phyloP scores from a whole-genome alignment of 2,329 filamentous ascomycete genomes.

The Penicillium occitanis region DNA sequence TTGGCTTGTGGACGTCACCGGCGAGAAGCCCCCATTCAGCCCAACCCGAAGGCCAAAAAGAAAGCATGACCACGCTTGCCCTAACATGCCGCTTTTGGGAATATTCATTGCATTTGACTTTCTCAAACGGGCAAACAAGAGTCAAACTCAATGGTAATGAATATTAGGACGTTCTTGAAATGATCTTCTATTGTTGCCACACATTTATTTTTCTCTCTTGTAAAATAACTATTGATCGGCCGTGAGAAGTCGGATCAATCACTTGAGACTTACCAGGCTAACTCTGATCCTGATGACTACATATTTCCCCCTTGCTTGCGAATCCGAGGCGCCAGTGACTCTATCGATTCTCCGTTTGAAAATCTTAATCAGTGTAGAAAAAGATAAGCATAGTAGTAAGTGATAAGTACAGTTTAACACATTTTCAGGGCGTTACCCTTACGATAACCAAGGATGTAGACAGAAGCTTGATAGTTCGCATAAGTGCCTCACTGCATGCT shows the following conservation, averaged over 20 bases:
- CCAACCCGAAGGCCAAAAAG: background rate
- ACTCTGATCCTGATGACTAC: background rate
- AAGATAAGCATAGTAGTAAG: background rate
- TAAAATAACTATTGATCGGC: background rate
- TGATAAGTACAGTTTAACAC: background rate
- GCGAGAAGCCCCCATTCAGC: background rate
- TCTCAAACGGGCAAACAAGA: background rate
- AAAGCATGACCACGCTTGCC: slow-evolving; percentile 13
- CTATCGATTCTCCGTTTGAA: background rate
- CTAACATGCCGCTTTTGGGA: slow-evolving; percentile 8
- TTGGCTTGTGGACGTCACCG: background rate
- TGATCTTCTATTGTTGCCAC: background rate
- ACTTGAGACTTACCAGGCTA: too few species aligned
- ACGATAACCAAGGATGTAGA: background rate
- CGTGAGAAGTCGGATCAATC: background rate
- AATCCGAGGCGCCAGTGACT: background rate
- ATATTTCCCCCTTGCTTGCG: background rate
- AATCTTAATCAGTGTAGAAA: background rate
- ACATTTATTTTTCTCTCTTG: background rate
- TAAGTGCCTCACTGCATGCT: background rate
- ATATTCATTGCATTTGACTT: background rate
- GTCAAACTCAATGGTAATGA: background rate
- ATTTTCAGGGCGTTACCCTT: background rate
- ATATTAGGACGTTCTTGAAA: background rate
- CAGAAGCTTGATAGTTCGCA: background rate